phyloP scores from a whole-genome alignment of 2,329 filamentous ascomycete genomes.

The Penicillium sp. region DNA sequence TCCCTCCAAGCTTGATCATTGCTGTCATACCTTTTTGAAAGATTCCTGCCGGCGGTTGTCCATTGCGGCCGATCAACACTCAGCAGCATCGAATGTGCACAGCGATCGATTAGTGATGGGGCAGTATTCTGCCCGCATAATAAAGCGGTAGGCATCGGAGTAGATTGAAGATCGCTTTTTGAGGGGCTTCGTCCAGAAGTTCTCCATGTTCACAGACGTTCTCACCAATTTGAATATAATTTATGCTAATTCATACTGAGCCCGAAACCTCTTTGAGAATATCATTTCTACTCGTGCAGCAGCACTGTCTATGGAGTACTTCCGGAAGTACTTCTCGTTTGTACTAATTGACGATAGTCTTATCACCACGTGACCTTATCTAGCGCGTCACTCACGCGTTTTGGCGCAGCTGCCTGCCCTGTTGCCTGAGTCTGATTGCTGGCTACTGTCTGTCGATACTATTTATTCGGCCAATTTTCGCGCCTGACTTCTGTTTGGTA shows the following conservation, averaged over 20 bases:
- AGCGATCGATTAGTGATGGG: neutral
- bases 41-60: constrained; percentile 42
- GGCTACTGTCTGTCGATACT: neutral
- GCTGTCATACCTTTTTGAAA: constrained; percentile 40
- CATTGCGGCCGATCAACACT: constrained; percentile 27
- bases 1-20: neutral
- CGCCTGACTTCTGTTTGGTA: neutral
- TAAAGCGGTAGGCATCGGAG: constrained; percentile 21
- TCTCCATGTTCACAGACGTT: too few relatives aligned
- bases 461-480: neutral
- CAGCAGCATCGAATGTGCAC: neutral
- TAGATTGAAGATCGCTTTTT: too few relatives aligned
- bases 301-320: too few relatives aligned
- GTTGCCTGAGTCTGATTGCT: constrained; percentile 3
- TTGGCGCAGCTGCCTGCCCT: constrained; percentile 3
- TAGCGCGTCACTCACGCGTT: constrained; percentile 9
- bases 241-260: too few relatives aligned
- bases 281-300: too few relatives aligned
- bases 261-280: too few relatives aligned
- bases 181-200: too few relatives aligned
- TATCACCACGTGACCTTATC: neutral
- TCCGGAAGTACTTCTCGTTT: too few relatives aligned
- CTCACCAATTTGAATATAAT: too few relatives aligned
- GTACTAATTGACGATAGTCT: neutral
- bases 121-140: constrained; percentile 22